Percentiles rank a stretch among this genome's conserved stretches.
These are phyloP conservation scores for Fraxinus sp. DNA, from an alignment of 305 asterid species.

Conservation along the genomic window DNA sequence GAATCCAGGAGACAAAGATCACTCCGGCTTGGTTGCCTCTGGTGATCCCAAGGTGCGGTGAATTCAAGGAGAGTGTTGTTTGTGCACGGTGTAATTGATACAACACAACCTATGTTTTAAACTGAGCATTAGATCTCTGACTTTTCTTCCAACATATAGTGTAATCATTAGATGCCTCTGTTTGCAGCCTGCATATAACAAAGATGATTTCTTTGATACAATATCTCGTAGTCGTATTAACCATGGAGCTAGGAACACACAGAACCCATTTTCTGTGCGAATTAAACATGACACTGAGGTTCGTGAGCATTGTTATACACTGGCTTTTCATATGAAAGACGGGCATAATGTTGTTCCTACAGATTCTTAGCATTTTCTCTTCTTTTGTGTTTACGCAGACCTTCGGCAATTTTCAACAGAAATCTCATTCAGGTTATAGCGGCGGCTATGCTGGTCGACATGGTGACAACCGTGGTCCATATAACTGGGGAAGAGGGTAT, in stretches of 20 bases:
- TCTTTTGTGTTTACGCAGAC: slow-evolving; percentile 34
- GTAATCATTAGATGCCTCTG: slow-evolving; percentile 8
- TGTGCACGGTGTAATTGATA: neutral
- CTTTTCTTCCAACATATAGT: neutral
- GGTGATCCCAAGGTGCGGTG: slow-evolving; percentile 46
- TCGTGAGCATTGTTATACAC: slow-evolving; percentile 13
- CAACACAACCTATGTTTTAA: neutral
- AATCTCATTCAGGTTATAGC: slow-evolving; percentile 43
- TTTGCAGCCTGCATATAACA: slow-evolving; percentile 75
- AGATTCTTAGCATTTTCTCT: neutral
- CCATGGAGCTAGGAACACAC: slow-evolving; percentile 57
- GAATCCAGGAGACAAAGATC: slow-evolving; percentile 30
- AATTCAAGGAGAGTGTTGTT: neutral
- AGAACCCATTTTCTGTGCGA: slow-evolving; percentile 43
- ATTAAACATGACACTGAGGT: slow-evolving; percentile 63
- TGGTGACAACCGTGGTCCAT: slow-evolving; percentile 41
- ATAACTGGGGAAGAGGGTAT: slow-evolving; percentile 58
- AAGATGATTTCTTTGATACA: slow-evolving; percentile 78
- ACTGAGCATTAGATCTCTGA: neutral
- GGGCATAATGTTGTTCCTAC: neutral
- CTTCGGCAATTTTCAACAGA: slow-evolving; percentile 55
- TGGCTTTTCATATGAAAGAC: neutral
- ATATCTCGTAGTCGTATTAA: slow-evolving; percentile 58
- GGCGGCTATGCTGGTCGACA: slow-evolving; percentile 50
- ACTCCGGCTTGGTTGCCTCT: slow-evolving; percentile 35